Evolutionary conservation across 2,329 filamentous ascomycete species (phyloP).

Genomic region (Colletotrichum sp.): DNA sequence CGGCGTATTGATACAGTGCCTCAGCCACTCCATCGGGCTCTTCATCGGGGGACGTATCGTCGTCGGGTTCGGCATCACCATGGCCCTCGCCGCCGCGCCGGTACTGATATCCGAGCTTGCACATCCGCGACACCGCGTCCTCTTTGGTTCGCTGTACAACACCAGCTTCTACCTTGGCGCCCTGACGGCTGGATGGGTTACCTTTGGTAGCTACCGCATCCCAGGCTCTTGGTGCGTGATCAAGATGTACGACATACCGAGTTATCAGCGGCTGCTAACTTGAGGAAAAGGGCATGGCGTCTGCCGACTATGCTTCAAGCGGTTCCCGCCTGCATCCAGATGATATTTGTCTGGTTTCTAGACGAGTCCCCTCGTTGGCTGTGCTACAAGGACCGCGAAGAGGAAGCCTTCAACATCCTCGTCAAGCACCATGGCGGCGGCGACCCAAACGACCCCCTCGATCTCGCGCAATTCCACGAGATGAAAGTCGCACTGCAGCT

Average conservation of each 20-base stretch:
- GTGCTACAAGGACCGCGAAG: conserved; percentile 29
- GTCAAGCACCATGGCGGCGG: conserved; percentile 57
- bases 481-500: conserved; percentile 1
- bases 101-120: conserved; percentile 36
- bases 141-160: conserved; percentile 35
- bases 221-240: not conserved
- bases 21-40: conserved; percentile 25
- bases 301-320: not conserved
- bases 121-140: not conserved
- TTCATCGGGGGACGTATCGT: conserved; percentile 36
- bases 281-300: not conserved
- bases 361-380: conserved; percentile 37
- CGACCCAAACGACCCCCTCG: conserved; percentile 47
- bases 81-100: conserved; percentile 33
- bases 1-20: conserved; percentile 34
- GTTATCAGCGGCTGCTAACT: no score
- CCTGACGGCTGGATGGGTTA: conserved; percentile 39
- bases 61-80: conserved; percentile 34
- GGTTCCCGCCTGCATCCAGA: not conserved
- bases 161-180: conserved; percentile 38
- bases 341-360: conserved; percentile 4
- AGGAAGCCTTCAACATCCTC: conserved; percentile 33
- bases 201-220: conserved; percentile 32
- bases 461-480: conserved; percentile 50
- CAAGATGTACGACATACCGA: no score